A percentile compares a stretch with the other conserved stretches of the same genome.
Evolutionary conservation across 352 stramenopile species (phyloP).

Genomic region (Globisporangium middletonii): DNA sequence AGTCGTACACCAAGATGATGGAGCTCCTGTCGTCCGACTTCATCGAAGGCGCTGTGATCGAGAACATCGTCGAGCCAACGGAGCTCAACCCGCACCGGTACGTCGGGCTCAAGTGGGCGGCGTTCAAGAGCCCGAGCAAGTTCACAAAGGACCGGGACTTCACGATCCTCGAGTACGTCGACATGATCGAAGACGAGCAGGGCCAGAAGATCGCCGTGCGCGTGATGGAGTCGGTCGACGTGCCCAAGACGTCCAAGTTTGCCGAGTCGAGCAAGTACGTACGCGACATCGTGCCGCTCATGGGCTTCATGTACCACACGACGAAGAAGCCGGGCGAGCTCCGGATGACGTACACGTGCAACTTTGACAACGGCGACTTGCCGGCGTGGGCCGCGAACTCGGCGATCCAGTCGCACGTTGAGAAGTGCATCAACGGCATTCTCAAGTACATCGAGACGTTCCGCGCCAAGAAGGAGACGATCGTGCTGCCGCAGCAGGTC

Average conservation of each 20-base stretch:
- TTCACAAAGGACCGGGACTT: slow-evolving; percentile 80
- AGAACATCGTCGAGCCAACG: slow-evolving; percentile 75
- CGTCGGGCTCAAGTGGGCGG: slow-evolving; percentile 80
- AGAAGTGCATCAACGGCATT: slow-evolving; percentile 83
- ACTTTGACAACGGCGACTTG: slow-evolving; percentile 80
- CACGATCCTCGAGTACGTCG: slow-evolving; percentile 83
- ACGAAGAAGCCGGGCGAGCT: slow-evolving; percentile 75
- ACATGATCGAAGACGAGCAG: slow-evolving; percentile 85
- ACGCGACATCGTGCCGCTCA: slow-evolving; percentile 71
- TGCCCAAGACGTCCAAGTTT: slow-evolving; percentile 47
- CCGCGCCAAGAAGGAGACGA: slow-evolving; percentile 56
- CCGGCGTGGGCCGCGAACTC: slow-evolving; percentile 80
- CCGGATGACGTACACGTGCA: slow-evolving; percentile 84
- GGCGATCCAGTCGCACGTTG: slow-evolving; percentile 81
- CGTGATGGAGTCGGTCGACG: slow-evolving; percentile 81
- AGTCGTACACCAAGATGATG: slow-evolving; percentile 85
- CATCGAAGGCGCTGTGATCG: slow-evolving; percentile 70
- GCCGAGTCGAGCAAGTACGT: slow-evolving; percentile 60
- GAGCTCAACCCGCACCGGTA: slow-evolving; percentile 64
- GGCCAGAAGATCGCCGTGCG: slow-evolving; percentile 80
- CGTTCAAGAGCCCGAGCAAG: slow-evolving; percentile 77
- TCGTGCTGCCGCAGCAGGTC: slow-evolving; percentile 74
- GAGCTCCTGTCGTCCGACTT: slow-evolving; percentile 79
- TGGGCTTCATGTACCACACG: slow-evolving; percentile 86
- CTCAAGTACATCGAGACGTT: slow-evolving; percentile 85